Base-by-base conservation (phyloP, 805 yeast genomes). In the Wickerhamomyces canadensis region DNA sequence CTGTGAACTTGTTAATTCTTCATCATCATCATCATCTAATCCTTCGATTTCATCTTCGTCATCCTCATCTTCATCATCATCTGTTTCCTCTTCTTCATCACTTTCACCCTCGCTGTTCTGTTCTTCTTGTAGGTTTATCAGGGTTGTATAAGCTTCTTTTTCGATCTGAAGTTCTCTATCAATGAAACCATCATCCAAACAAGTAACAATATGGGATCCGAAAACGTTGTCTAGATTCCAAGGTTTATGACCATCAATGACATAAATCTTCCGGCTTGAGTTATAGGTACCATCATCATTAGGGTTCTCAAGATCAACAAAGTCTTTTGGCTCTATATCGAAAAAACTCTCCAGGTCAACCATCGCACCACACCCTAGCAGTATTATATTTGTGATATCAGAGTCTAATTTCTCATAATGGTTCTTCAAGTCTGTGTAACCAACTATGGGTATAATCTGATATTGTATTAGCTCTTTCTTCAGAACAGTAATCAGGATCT, bases 201-300 rank as follows among this genome's bases (percentile, higher is more conserved):
- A 89, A 6, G 70, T 70, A 5, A 93, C 76, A 44, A 77, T 70
- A 9, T 77, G 76, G 6, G 91, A 80, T 1, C 95, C 96, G 67
- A 84, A 89, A 33, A 93, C 53, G 55, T 93, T 93, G 57, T 89
- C 96, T 45, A 93, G 65, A 60, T 89, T 89, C 98, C 98, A 93
- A 4, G 98, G 99, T 45, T 98, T 67, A 47, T 84, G 93, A 4
- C 95, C 88, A 60, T 93, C 99, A 38, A 93, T 70, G 10, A 94
- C 74, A 51, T 86, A 94, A 3, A 91, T 73, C 39, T 70, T 76
- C 45, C 93, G 70, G 33, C 62, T 71, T 28, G 70, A 56, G 31
- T 57, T 52, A 24, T 65, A 44, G 16, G 57, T 56, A 13, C 49
- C 50, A 18, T 49, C 58, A 7, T 46, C 58, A 31, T 44, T 53